These are phyloP conservation scores for Aspergillus cristatus DNA, from an alignment of 495 filamentous ascomycete species.

Conservation along the genomic window DNA sequence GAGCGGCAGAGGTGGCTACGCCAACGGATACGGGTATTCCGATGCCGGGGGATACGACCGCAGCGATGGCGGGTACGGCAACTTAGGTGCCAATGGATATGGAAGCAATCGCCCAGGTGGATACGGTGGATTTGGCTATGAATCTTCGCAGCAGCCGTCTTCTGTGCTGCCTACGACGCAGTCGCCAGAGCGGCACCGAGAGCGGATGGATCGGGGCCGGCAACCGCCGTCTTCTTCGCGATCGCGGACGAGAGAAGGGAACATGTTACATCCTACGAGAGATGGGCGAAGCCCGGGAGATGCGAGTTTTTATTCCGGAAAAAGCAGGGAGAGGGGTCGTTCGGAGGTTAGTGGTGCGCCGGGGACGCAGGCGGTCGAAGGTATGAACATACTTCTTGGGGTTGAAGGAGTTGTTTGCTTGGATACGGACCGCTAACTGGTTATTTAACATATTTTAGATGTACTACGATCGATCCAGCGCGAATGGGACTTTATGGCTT, in stretches of 20 bases:
- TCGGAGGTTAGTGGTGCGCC: constrained; percentile 9
- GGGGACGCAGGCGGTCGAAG: constrained; percentile 33
- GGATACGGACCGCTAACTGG: background rate
- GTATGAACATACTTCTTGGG: constrained; percentile 13
- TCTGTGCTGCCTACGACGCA: constrained; percentile 16
- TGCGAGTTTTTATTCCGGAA: constrained; percentile 12
- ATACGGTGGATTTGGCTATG: constrained; percentile 36
- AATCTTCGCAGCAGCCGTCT: constrained; percentile 20
- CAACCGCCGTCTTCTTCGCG: constrained; percentile 28
- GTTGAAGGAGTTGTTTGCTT: background rate
- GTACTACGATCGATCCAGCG: constrained; percentile 64
- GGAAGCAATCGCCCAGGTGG: constrained; percentile 31
- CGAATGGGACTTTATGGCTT: constrained; percentile 87
- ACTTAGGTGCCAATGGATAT: constrained; percentile 27
- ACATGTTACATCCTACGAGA: constrained; percentile 14
- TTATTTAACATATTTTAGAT: constrained; percentile 22
- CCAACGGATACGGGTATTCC: constrained; percentile 38
- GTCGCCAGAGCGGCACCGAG: constrained; percentile 31
- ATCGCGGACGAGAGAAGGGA: constrained; percentile 28
- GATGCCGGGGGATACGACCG: constrained; percentile 31
- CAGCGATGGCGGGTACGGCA: constrained; percentile 25
- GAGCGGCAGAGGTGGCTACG: constrained; percentile 34
- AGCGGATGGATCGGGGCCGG: constrained; percentile 25
- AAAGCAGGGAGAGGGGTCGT: constrained; percentile 16
- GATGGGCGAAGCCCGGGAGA: constrained; percentile 20